Percentiles rank a stretch among this genome's conserved stretches.
Evolutionary conservation across 192 early-diverging fungal genomes (phyloP).

Genomic region (Podila minutissima): DNA sequence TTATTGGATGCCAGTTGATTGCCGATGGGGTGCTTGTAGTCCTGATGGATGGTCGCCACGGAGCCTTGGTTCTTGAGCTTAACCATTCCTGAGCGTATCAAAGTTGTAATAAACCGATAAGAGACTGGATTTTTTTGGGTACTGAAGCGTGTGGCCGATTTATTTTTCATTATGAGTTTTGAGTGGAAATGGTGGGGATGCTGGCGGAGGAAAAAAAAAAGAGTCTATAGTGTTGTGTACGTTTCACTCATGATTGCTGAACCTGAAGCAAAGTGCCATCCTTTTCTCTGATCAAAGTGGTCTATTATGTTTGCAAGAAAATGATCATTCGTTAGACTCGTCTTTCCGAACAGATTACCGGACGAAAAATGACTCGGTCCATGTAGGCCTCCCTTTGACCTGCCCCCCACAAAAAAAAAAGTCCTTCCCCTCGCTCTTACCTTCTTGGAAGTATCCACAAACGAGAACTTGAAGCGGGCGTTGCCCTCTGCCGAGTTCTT

Average conservation of each 20-base stretch:
- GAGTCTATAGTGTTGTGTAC: neutral
- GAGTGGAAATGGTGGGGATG: too few species aligned
- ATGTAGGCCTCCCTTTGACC: too few species aligned
- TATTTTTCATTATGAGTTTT: too few species aligned
- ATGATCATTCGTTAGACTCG: neutral
- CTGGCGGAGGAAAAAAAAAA: neutral
- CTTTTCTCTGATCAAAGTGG: constrained; percentile 41
- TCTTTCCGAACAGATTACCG: neutral
- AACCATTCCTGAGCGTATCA: neutral
- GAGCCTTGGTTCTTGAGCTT: constrained; percentile 31
- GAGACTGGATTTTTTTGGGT: neutral
- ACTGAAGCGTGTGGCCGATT: too few species aligned
- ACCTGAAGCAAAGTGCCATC: constrained; percentile 33
- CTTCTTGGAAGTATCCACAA: constrained; percentile 53
- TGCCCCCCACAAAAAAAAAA: neutral
- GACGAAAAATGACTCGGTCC: neutral
- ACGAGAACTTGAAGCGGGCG: constrained; percentile 53
- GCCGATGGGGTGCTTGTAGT: constrained; percentile 49
- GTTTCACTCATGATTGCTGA: constrained; percentile 13
- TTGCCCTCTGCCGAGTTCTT: constrained; percentile 23
- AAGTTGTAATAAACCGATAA: neutral
- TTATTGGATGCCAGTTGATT: constrained; percentile 62
- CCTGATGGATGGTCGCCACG: constrained; percentile 51
- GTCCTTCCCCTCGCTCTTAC: neutral
- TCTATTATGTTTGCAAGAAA: neutral